These are phyloP conservation scores for Cladorrhinum samala DNA, from an alignment of 495 filamentous ascomycete genomes.

Conservation along the genomic window DNA sequence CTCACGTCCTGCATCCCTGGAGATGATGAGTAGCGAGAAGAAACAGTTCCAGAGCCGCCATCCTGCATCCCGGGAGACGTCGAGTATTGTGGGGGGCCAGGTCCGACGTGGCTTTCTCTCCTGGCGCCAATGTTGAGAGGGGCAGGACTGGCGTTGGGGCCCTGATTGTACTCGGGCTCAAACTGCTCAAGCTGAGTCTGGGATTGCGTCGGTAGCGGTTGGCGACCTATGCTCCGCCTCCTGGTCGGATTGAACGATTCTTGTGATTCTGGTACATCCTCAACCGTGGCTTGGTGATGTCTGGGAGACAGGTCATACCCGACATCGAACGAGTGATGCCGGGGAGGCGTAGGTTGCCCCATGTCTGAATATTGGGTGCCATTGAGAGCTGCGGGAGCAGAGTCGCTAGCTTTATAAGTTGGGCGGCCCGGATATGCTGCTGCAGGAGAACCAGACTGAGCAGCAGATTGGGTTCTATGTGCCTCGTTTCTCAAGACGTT, in stretches of 20 bases:
- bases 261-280: constrained; percentile 56
- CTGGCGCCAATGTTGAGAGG: constrained; percentile 41
- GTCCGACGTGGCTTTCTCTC: background rate
- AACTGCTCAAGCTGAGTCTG: constrained; percentile 23
- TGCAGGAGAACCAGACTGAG: constrained; percentile 18
- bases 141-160: constrained; percentile 34
- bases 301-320: constrained; percentile 38
- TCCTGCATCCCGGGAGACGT: background rate
- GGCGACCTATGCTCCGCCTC: constrained; percentile 38
- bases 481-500: constrained; percentile 45
- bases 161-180: constrained; percentile 17
- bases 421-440: constrained; percentile 39
- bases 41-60: background rate
- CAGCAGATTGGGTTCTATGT: constrained; percentile 38
- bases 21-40: background rate
- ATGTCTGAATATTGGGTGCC: constrained; percentile 23
- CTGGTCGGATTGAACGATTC: constrained; percentile 36
- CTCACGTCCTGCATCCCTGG: background rate
- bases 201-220: constrained; percentile 24
- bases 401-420: constrained; percentile 40
- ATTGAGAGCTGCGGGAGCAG: constrained; percentile 29
- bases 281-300: constrained; percentile 62
- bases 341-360: constrained; percentile 30
- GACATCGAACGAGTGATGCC: constrained; percentile 46
- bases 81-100: background rate